phyloP scores from a whole-genome alignment of 768 basidiomycete species.

The Brasilioporus rufonigricans region DNA sequence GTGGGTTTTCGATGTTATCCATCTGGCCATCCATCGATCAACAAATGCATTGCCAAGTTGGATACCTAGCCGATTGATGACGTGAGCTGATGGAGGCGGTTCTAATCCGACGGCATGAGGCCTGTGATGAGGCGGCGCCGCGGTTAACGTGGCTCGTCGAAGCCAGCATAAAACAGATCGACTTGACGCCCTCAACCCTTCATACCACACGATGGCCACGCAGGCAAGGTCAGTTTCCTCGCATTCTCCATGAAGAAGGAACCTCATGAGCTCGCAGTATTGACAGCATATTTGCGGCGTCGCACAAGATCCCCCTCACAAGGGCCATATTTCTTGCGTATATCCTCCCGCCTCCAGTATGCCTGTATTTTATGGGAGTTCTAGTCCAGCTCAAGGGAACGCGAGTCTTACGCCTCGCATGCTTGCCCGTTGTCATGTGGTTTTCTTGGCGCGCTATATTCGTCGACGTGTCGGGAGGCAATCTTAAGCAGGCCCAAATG shows the following conservation, averaged over 20 bases:
- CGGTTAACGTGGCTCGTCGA: too few relatives aligned
- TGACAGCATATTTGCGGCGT: neutral
- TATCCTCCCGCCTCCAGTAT: conserved; percentile 41
- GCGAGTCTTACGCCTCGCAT: conserved; percentile 40
- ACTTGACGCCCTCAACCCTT: neutral
- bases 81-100: too few relatives aligned
- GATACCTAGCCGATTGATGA: too few relatives aligned
- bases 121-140: too few relatives aligned
- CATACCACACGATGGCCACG: neutral
- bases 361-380: conserved; percentile 49
- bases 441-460: conserved; percentile 38
- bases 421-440: conserved; percentile 48
- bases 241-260: neutral
- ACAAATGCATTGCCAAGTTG: too few relatives aligned
- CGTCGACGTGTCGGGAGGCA: conserved; percentile 24
- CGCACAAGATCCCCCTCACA: conserved; percentile 11
- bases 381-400: conserved; percentile 48
- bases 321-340: conserved; percentile 29
- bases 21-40: too few relatives aligned
- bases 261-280: neutral
- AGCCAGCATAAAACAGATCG: neutral
- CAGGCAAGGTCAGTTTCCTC: neutral
- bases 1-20: too few relatives aligned
- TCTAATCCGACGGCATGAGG: too few relatives aligned
- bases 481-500: conserved; percentile 3